These are phyloP conservation scores for Colletotrichum nymphaeae DNA, from an alignment of 2,329 filamentous ascomycete genomes.

Conservation along the genomic window DNA sequence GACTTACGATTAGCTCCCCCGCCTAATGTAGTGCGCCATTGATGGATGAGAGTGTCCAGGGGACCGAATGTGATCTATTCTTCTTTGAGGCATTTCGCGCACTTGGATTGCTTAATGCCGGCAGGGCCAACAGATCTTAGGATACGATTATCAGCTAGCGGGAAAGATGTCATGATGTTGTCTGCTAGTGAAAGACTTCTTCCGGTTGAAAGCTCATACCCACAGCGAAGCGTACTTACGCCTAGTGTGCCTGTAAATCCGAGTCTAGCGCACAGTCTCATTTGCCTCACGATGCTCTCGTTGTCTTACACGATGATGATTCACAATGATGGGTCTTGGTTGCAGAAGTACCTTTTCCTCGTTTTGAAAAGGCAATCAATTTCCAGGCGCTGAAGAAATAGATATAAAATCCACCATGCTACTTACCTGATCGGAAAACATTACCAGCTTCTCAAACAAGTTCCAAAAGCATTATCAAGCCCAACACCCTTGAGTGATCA, in stretches of 20 bases:
- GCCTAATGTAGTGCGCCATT: neutral
- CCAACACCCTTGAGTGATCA: neutral
- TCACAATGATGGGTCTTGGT: neutral
- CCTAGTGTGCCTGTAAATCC: neutral
- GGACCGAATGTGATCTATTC: neutral
- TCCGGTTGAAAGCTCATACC: neutral
- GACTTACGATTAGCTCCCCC: neutral
- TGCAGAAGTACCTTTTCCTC: neutral
- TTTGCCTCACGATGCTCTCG: neutral
- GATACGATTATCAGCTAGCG: neutral
- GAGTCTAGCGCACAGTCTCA: neutral
- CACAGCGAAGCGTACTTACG: neutral
- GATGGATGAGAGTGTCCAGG: neutral
- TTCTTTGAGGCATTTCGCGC: neutral
- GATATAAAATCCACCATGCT: neutral
- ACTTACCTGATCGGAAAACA: neutral
- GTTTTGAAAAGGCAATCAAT: neutral
- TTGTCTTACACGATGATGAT: neutral
- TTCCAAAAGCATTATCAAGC: neutral
- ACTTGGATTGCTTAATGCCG: neutral
- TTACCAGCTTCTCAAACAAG: neutral
- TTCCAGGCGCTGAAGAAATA: neutral
- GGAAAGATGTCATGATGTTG: neutral
- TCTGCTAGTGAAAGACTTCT: neutral
- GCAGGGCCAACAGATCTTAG: neutral